Percentiles rank a stretch among this genome's conserved stretches.
phyloP scores from a whole-genome alignment of 2,329 filamentous ascomycete species.

The Botryosphaeria agaves region DNA sequence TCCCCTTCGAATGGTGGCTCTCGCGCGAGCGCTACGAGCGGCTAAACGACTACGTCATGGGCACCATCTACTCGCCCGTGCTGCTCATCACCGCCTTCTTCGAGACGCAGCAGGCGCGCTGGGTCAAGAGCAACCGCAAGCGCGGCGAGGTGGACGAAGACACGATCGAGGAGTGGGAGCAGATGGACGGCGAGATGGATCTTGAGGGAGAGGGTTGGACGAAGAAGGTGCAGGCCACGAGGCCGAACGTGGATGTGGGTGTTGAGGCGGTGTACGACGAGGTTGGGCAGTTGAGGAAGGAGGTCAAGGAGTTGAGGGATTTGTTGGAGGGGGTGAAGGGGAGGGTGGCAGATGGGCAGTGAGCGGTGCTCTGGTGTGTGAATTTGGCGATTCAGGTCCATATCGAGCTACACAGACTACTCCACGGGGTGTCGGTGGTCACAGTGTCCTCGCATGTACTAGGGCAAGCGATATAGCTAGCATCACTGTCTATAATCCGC shows the following conservation, averaged over 20 bases:
- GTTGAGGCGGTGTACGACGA: slow-evolving; percentile 60
- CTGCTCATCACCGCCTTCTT: slow-evolving; percentile 58
- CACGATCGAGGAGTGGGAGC: slow-evolving; percentile 82
- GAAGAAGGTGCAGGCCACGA: slow-evolving; percentile 58
- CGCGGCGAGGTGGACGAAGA: slow-evolving; percentile 84
- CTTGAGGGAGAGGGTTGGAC: slow-evolving; percentile 75
- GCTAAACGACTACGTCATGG: slow-evolving; percentile 84
- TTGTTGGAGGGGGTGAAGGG: slow-evolving; percentile 14
- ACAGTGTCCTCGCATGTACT: too few species aligned
- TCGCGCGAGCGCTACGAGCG: slow-evolving; percentile 52
- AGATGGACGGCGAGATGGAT: slow-evolving; percentile 52
- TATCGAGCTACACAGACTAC: too few species aligned
- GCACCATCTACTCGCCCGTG: slow-evolving; percentile 64
- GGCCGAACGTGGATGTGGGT: slow-evolving; percentile 70
- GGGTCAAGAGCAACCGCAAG: slow-evolving; percentile 54
- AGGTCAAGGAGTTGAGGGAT: slow-evolving; percentile 27
- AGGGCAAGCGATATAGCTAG: too few species aligned
- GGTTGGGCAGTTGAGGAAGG: slow-evolving; percentile 23
- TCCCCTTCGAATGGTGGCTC: slow-evolving; percentile 95
- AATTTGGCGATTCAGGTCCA: too few species aligned
- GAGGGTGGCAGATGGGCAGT: slow-evolving; percentile 8
- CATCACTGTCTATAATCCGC: too few species aligned
- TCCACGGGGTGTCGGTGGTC: too few species aligned
- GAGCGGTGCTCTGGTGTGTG: too few species aligned
- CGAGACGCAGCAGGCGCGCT: slow-evolving; percentile 25